These are phyloP conservation scores for Monascus purpureus DNA, from an alignment of 495 filamentous ascomycete genomes.

Conservation along the genomic window DNA sequence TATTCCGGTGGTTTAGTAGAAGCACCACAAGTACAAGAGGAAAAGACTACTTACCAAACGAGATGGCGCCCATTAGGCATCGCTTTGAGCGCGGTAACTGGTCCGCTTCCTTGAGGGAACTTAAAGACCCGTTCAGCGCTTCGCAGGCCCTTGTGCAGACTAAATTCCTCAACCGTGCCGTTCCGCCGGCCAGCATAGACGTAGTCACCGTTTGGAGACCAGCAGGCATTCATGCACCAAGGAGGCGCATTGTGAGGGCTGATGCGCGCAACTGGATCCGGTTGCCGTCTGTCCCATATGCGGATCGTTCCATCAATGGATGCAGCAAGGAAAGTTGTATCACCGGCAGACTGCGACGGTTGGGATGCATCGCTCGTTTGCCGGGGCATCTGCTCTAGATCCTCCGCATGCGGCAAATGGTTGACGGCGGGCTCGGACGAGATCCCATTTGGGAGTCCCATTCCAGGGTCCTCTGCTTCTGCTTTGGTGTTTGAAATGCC, in stretches of 20 bases:
- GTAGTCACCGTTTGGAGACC: conserved; percentile 90
- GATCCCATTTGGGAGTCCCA: conserved; percentile 9
- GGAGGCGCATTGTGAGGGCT: conserved; percentile 63
- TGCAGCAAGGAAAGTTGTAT: conserved; percentile 73
- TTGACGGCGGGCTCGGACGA: conserved; percentile 21
- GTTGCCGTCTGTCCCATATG: conserved; percentile 79
- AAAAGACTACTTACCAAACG: conserved; percentile 44
- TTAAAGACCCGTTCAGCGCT: conserved; percentile 70
- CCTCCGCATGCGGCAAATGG: conserved; percentile 39
- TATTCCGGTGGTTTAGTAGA: conserved; percentile 3
- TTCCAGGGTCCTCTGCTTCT: conserved; percentile 3
- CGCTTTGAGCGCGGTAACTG: conserved; percentile 70
- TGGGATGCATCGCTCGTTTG: conserved; percentile 19
- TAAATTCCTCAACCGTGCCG: conserved; percentile 89
- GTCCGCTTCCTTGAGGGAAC: conserved; percentile 77
- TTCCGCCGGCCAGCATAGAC: conserved; percentile 90
- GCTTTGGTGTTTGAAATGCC: conserved; percentile 9
- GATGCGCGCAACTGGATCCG: conserved; percentile 65
- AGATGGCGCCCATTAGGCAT: conserved; percentile 94
- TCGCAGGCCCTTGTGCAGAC: conserved; percentile 67
- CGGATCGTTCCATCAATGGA: conserved; percentile 79
- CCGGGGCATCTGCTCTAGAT: conserved; percentile 15
- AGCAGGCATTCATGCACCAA: conserved; percentile 98
- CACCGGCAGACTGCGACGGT: conserved; percentile 13
- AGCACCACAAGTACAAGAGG: no score